These are phyloP conservation scores for Leptographium galeiforme DNA, from an alignment of 2,329 filamentous ascomycete genomes.

Conservation along the genomic window DNA sequence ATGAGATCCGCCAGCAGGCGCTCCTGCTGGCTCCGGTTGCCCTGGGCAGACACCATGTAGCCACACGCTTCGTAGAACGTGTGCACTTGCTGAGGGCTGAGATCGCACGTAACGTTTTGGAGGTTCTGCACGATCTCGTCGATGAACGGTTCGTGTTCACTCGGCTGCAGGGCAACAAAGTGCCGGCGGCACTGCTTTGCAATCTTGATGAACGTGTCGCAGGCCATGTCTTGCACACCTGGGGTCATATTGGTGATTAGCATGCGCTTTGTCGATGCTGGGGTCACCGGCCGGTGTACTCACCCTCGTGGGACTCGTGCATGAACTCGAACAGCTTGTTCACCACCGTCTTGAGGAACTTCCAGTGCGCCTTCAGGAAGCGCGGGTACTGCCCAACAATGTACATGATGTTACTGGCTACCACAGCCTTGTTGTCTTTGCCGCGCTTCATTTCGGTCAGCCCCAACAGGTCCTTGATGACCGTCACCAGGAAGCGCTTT, in stretches of 20 bases:
- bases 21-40: conserved; percentile 88
- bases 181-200: conserved; percentile 95
- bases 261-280: background rate
- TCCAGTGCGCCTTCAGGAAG: conserved; percentile 98
- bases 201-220: conserved; percentile 99
- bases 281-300: conserved; percentile 13
- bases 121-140: conserved; percentile 96
- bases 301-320: conserved; percentile 97
- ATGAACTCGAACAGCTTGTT: conserved; percentile 99
- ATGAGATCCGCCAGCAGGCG: conserved; percentile 83
- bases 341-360: conserved; percentile 98
- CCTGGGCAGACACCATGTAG: conserved; percentile 97
- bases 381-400: conserved; percentile 98
- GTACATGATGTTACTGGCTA: conserved; percentile 99
- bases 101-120: conserved; percentile 87
- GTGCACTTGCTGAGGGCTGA: conserved; percentile 93
- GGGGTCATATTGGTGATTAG: background rate
- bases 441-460: conserved; percentile 98
- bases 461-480: conserved; percentile 94
- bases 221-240: conserved; percentile 99
- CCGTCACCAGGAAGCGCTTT: conserved; percentile 94
- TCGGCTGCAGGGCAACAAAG: conserved; percentile 90
- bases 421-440: conserved; percentile 98
- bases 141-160: conserved; percentile 91
- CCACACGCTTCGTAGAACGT: conserved; percentile 98